phyloP scores from a whole-genome alignment of 73 alveolate genomes.

The Stentor coeruleus region DNA sequence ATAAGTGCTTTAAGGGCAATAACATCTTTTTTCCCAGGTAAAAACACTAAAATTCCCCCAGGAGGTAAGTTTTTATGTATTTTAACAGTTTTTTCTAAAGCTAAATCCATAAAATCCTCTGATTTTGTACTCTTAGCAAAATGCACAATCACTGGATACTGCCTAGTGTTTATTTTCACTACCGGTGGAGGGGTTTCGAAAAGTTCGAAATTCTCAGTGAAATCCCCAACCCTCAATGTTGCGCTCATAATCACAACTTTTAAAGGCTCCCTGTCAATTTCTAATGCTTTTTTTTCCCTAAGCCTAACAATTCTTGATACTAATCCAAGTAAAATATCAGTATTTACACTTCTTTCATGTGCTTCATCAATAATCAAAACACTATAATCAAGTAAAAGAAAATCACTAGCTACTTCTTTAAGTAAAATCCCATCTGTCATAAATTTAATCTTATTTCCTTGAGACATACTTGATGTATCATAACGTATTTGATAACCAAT shows the following conservation, averaged over 20 bases:
- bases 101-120: constrained; percentile 88
- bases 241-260: constrained; percentile 97
- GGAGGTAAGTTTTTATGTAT: constrained; percentile 89
- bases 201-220: constrained; percentile 81
- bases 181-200: constrained; percentile 59
- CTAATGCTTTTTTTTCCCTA: constrained; percentile 69
- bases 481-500: constrained; percentile 95
- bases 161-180: constrained; percentile 85
- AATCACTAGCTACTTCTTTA: constrained; percentile 85
- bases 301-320: constrained; percentile 85
- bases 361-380: constrained; percentile 99
- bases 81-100: constrained; percentile 83
- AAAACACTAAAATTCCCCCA: constrained; percentile 92
- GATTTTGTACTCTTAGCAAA: constrained; percentile 75
- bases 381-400: constrained; percentile 77
- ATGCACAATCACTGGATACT: constrained; percentile 86
- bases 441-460: constrained; percentile 83
- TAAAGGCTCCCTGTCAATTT: no score
- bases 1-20: not conserved
- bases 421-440: constrained; percentile 98
- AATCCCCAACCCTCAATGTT: constrained; percentile 90
- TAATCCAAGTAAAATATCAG: constrained; percentile 92
- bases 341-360: constrained; percentile 96
- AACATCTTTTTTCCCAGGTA: constrained; percentile 95
- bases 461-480: constrained; percentile 62